phyloP scores from a whole-genome alignment of 257 asterid genomes.

The Verbascum thapsus region DNA sequence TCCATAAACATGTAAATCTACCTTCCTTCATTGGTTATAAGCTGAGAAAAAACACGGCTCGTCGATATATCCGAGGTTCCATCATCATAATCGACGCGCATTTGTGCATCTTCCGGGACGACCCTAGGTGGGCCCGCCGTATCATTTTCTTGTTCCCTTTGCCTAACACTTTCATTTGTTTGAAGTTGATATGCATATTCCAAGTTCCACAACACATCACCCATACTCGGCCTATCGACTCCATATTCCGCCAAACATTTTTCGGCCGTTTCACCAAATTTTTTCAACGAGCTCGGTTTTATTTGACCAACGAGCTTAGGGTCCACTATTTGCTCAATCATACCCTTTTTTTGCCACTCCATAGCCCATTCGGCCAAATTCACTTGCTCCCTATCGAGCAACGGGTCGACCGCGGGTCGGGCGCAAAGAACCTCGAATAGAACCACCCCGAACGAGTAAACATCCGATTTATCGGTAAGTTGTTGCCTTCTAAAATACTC shows the following conservation, averaged over 20 bases:
- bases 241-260: slow-evolving; percentile 76
- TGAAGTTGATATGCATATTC: slow-evolving; percentile 74
- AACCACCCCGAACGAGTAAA: slow-evolving; percentile 78
- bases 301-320: slow-evolving; percentile 45
- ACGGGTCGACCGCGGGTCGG: slow-evolving; percentile 68
- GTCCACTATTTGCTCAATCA: slow-evolving; percentile 56
- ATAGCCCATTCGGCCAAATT: slow-evolving; percentile 75
- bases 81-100: too few species aligned
- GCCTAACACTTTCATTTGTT: slow-evolving; percentile 39
- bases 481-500: slow-evolving; percentile 74
- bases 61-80: slow-evolving; percentile 57
- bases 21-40: slow-evolving; percentile 69
- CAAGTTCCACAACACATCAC: slow-evolving; percentile 81
- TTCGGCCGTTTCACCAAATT: slow-evolving; percentile 67
- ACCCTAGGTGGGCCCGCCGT: slow-evolving; percentile 24
- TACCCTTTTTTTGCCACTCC: slow-evolving; percentile 68
- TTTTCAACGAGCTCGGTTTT: slow-evolving; percentile 46
- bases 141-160: slow-evolving; percentile 27
- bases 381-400: slow-evolving; percentile 56
- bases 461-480: slow-evolving; percentile 75
- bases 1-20: slow-evolving; percentile 25
- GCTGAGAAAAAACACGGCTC: slow-evolving; percentile 78
- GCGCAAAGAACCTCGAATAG: slow-evolving; percentile 73
- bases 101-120: slow-evolving; percentile 28
- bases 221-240: slow-evolving; percentile 77